phyloP scores from a whole-genome alignment of 148 eudicot genomes.

The Chenopodium album region DNA sequence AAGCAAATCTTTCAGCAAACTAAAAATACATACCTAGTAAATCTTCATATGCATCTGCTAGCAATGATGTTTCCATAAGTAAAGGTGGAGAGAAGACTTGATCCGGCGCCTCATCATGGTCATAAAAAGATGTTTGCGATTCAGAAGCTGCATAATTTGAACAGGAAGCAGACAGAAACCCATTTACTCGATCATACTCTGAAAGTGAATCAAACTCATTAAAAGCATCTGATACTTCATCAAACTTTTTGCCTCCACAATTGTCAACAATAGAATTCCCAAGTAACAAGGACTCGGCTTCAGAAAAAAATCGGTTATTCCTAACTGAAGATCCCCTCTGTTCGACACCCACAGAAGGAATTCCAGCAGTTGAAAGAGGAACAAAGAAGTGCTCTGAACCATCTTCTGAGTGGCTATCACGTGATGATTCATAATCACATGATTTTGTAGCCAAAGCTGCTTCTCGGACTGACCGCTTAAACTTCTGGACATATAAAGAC shows the following conservation, averaged over 20 bases:
- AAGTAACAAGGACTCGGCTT: conserved; percentile 46
- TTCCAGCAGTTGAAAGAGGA: conserved; percentile 73
- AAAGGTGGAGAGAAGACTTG: conserved; percentile 93
- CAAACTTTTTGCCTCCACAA: conserved; percentile 45
- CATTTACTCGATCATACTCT: conserved; percentile 62
- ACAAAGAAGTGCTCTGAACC: conserved; percentile 95
- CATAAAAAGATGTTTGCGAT: conserved; percentile 62
- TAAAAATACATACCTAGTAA: conserved; percentile 65
- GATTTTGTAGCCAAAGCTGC: conserved; percentile 75
- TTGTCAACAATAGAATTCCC: conserved; percentile 42
- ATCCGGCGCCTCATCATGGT: conserved; percentile 65
- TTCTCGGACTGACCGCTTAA: conserved; percentile 94
- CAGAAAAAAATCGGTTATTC: conserved; percentile 50
- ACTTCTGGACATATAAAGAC: conserved; percentile 53
- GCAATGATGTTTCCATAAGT: conserved; percentile 74
- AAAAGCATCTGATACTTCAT: conserved; percentile 43
- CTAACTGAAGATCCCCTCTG: conserved; percentile 46
- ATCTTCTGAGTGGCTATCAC: conserved; percentile 88
- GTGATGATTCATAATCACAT: conserved; percentile 60
- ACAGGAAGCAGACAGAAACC: conserved; percentile 57
- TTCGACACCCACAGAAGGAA: conserved; percentile 57
- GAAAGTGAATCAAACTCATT: conserved; percentile 57
- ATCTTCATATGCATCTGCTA: conserved; percentile 86
- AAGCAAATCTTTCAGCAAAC: conserved; percentile 7
- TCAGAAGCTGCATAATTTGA: conserved; percentile 68